Percentiles rank a stretch among this genome's conserved stretches.
Conservation (phyloP, 176 grass and related monocot genomes). For the Oryza meyeriana region DNA sequence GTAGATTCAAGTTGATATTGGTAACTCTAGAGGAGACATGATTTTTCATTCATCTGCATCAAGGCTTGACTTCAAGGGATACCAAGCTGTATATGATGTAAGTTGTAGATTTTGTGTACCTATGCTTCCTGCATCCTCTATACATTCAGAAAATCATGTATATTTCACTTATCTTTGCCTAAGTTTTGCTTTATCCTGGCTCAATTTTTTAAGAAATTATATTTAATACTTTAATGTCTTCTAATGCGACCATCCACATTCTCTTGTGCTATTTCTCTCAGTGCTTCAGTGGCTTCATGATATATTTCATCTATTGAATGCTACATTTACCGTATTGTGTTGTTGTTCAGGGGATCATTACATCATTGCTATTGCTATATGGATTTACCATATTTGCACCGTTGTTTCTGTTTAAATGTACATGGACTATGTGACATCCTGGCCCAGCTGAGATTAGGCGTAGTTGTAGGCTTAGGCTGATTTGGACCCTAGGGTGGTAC, state of each 20-base stretch:
- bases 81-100: constrained; percentile 79
- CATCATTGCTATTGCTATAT: too few relatives aligned
- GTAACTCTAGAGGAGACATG: constrained; percentile 55
- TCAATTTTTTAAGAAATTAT: constrained; percentile 7
- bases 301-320: too few relatives aligned
- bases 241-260: neutral
- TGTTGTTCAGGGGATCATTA: too few relatives aligned
- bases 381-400: too few relatives aligned
- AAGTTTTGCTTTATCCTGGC: neutral
- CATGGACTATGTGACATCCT: too few relatives aligned
- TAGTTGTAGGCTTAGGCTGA: too few relatives aligned
- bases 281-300: too few relatives aligned
- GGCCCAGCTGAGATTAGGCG: too few relatives aligned
- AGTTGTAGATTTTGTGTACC: constrained; percentile 24
- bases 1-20: constrained; percentile 95
- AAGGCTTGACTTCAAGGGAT: constrained; percentile 75
- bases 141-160: neutral
- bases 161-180: constrained; percentile 7
- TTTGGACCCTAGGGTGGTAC: too few relatives aligned
- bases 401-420: too few relatives aligned
- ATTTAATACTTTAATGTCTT: neutral
- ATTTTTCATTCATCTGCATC: constrained; percentile 69
- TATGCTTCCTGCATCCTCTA: constrained; percentile 22
- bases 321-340: too few relatives aligned
- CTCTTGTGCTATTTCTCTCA: neutral